These are phyloP conservation scores for Cucurbita maxima DNA, from an alignment of 306 rosid species.

Conservation along the genomic window DNA sequence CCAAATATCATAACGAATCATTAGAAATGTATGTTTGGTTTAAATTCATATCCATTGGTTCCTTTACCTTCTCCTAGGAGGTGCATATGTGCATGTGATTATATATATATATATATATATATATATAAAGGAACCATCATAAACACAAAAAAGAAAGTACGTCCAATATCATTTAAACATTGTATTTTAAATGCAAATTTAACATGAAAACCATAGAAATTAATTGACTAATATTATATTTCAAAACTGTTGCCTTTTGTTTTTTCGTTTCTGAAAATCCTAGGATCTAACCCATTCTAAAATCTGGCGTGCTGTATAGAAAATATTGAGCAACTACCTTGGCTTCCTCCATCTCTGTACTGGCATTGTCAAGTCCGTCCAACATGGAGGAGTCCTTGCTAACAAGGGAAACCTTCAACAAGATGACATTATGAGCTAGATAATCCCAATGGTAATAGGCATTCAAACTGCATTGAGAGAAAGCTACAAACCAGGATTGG, in stretches of 20 bases:
- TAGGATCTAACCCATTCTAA: background rate
- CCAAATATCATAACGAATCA: background rate
- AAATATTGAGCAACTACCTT: slow-evolving; percentile 32
- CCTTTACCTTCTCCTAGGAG: background rate
- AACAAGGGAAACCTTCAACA: slow-evolving; percentile 81
- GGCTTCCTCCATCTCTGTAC: slow-evolving; percentile 83
- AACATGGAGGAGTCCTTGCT: slow-evolving; percentile 98
- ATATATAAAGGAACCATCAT: background rate
- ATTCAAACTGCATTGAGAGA: slow-evolving; percentile 11
- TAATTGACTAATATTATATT: background rate
- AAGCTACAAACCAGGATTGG: slow-evolving; percentile 76
- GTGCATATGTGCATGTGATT: background rate
- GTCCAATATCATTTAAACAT: background rate
- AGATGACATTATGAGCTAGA: slow-evolving; percentile 20
- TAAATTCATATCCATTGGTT: background rate
- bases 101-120: too few species aligned
- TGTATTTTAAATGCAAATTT: background rate
- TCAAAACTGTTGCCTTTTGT: background rate
- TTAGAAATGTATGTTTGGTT: background rate
- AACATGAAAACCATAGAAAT: background rate
- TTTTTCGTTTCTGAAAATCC: background rate
- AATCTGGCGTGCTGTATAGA: background rate
- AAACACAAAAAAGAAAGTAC: background rate
- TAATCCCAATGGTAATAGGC: slow-evolving; percentile 11
- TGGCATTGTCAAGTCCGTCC: slow-evolving; percentile 99